Base-by-base conservation (phyloP, 345 rosid species). In the Gossypium bickii region DNA sequence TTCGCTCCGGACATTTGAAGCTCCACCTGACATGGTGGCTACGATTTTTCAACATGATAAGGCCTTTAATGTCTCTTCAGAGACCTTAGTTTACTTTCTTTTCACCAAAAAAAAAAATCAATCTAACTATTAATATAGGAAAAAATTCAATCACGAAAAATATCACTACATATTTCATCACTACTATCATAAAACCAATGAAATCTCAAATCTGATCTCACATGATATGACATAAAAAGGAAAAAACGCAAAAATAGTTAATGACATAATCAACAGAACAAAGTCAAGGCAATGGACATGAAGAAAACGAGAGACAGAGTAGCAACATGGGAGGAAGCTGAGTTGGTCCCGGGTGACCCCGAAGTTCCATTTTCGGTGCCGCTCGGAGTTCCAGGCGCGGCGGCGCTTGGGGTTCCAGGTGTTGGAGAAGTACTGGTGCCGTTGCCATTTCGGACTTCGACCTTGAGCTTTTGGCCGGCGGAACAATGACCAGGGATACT, bases 401-500 rank as follows among this genome's bases (percentile, higher is more conserved):
- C 1, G 52, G 52, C 38, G 38, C 38, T 15, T 3, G 60, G 60
- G 11, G 25, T 20, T 18, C 25, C 25, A 2, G 25, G 12, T 2
- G 25, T 9, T 13, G 60, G 60, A 3, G 25, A 11, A 20, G 60
- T 20, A 20, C 25, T 9, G 27, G 60, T 18, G 25, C 60, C 13
- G 13, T 56, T 51, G n/a, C 62, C 18, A 6, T 44, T 5, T 18
- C 12, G 18, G 9, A 83, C 83, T 16, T 51, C 75, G 34, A 81
- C 16, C 7, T 66, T 64, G 0, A 86, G 70, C 72, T 83, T 81
- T 76, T 79, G 83, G 27, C 85, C 83, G 0, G 3, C 3, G 7
- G 44, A 9, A 75, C 88, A 87, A 73, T 87, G 89, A n/a, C 29
- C 66, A 1, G 57, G 3, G 4, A 60, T 2, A 1, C 65, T 64